Base-by-base conservation (phyloP, 192 early-diverging fungal genomes). In the Coemansia guatemalensis region DNA sequence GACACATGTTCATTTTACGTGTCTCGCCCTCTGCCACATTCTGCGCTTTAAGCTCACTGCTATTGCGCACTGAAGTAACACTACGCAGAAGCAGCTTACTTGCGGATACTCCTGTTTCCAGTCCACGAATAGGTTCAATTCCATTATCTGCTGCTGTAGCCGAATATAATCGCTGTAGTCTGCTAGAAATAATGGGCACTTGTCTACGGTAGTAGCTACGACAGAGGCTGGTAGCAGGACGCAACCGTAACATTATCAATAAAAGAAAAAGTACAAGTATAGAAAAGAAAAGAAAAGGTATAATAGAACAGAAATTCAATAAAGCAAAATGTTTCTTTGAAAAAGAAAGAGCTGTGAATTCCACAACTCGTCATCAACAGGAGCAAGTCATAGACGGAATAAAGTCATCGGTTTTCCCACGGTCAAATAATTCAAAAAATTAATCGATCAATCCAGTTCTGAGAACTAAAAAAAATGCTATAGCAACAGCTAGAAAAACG, bases 1-100 rank as follows among this genome's bases (percentile, higher is more conserved):
- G 95, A 78, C 90, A 97, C 56, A 93, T 83, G 82, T 99, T 99
- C 85, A 96, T 88, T 66, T 92, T 94, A 17, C 33, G 39, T 14
- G 69, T 69, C n/a, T 67, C 73, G 24, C 86, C 86, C 33, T 87
- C 84, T 53, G 67, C 69, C 57, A 88, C 83, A 41, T 84, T 82
- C 39, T 84, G 67, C 5, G 75, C 53, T 44, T 71, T 72, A 11
- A 98, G 83, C 75, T 95, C 94, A 9, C 83, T 79, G 60, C 84
- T 88, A 41, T 71, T 67, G 14, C 92, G 81, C 25, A 88, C 89
- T 14, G 89, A 80, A 32, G 92, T 87, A 20, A 83, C 84, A 20
- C 92, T 91, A 51, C 82, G 65, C 60, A 89, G 87, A 54, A 98
- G 85, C 21, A 96, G 84, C 63, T 87, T 87, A 21, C 93, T 94